phyloP scores from a whole-genome alignment of 768 basidiomycete species.

The Podaxis pistillaris region DNA sequence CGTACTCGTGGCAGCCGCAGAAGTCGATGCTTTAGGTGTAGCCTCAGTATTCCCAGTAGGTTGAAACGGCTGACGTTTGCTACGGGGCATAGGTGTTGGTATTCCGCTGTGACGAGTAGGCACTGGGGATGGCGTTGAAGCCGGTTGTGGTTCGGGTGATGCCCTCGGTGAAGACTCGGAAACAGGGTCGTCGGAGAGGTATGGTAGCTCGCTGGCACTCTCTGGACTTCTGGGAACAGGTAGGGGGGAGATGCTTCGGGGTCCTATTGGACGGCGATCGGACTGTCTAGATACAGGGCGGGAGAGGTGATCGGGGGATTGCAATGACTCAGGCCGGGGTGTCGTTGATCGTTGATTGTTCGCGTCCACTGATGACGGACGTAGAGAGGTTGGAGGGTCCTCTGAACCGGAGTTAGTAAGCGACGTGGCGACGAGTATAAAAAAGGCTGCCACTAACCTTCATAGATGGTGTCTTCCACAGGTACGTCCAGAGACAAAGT shows the following conservation, averaged over 20 bases:
- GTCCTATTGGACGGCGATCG: slow-evolving; percentile 67
- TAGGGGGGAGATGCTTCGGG: slow-evolving; percentile 72
- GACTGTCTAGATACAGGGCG: slow-evolving; percentile 46
- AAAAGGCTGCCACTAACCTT: slow-evolving; percentile 47
- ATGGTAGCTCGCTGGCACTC: slow-evolving; percentile 34
- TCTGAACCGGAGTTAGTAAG: slow-evolving; percentile 37
- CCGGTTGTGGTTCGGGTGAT: slow-evolving; percentile 12
- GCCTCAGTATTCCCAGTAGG: slow-evolving; percentile 50
- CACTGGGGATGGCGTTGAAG: slow-evolving; percentile 22
- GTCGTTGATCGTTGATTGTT: slow-evolving; percentile 42
- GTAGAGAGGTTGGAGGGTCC: slow-evolving; percentile 52
- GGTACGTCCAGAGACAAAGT: slow-evolving; percentile 43
- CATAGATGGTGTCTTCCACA: slow-evolving; percentile 70
- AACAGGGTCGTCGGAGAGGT: slow-evolving; percentile 43
- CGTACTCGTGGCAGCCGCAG: slow-evolving; percentile 20
- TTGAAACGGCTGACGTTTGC: slow-evolving; percentile 67
- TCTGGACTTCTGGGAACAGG: slow-evolving; percentile 46
- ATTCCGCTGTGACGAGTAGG: slow-evolving; percentile 29
- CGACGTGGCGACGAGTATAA: slow-evolving; percentile 9
- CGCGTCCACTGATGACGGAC: slow-evolving; percentile 48
- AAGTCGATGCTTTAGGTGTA: slow-evolving; percentile 44
- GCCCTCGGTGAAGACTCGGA: slow-evolving; percentile 12
- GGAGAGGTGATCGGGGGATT: slow-evolving; percentile 24
- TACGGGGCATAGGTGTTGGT: slow-evolving; percentile 58
- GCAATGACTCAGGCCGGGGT: slow-evolving; percentile 46